Conservation (phyloP, 352 stramenopile species). For the Phytopythium chamaehyphon region DNA sequence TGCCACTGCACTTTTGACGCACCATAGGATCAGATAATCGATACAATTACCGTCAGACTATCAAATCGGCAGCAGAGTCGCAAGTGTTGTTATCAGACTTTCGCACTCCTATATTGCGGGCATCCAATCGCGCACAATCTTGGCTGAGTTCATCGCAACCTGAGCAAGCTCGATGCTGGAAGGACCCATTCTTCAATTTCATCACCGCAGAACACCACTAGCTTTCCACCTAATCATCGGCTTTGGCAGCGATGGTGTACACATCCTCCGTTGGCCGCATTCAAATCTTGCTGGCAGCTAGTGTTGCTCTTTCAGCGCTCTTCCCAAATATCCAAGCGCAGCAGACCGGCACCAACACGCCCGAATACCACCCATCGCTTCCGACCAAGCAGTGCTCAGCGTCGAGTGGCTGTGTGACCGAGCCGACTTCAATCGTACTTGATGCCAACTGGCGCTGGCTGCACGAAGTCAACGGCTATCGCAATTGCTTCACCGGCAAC, state of each 20-base stretch:
- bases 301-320: constrained; percentile 9
- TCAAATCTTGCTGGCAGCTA: constrained; percentile 1
- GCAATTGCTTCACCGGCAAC: constrained; percentile 65
- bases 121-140: too few species aligned
- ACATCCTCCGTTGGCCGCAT: not conserved
- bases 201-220: too few species aligned
- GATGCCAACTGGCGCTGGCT: constrained; percentile 76
- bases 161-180: too few species aligned
- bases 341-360: constrained; percentile 35
- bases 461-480: constrained; percentile 56
- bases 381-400: constrained; percentile 40
- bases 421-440: constrained; percentile 54
- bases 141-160: too few species aligned
- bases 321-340: constrained; percentile 25
- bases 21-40: too few species aligned
- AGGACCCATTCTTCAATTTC: too few species aligned
- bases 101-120: too few species aligned
- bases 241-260: not conserved
- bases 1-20: too few species aligned
- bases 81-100: too few species aligned
- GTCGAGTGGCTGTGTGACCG: constrained; percentile 28
- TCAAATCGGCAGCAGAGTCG: too few species aligned
- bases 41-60: too few species aligned
- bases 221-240: too few species aligned
- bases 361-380: constrained; percentile 52